These are phyloP conservation scores for Phytophthora ramorum DNA, from an alignment of 352 stramenopile species.

Conservation along the genomic window DNA sequence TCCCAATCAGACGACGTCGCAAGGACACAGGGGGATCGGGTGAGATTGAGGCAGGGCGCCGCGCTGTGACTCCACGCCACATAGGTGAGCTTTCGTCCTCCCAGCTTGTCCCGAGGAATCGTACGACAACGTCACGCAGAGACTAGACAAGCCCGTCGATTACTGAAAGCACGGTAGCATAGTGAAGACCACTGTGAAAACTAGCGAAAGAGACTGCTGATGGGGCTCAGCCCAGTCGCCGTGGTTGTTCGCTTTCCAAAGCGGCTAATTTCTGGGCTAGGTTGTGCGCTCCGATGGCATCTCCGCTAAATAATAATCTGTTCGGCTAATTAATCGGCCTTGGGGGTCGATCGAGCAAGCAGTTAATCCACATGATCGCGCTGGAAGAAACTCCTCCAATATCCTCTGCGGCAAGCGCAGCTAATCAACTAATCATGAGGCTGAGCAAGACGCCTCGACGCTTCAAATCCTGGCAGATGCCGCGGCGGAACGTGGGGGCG, in stretches of 20 bases:
- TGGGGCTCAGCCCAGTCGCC: too few relatives aligned
- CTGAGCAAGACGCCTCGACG: neutral
- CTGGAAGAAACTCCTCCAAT: neutral
- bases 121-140: constrained; percentile 1
- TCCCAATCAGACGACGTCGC: neutral
- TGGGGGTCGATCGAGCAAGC: neutral
- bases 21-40: constrained; percentile 14
- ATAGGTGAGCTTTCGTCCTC: neutral
- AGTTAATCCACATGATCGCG: neutral
- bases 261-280: neutral
- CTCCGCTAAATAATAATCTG: neutral
- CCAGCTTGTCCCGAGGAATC: constrained; percentile 13
- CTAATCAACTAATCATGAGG: too few relatives aligned
- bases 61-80: neutral
- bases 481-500: neutral
- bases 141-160: neutral
- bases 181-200: neutral
- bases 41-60: neutral
- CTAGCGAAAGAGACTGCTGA: neutral
- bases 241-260: neutral
- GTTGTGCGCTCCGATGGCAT: neutral
- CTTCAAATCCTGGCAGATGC: neutral
- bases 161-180: neutral
- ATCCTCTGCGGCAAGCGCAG: neutral
- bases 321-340: neutral